Base-by-base conservation (phyloP, 2,329 filamentous ascomycete genomes). In the Aureobasidium pullulans region DNA sequence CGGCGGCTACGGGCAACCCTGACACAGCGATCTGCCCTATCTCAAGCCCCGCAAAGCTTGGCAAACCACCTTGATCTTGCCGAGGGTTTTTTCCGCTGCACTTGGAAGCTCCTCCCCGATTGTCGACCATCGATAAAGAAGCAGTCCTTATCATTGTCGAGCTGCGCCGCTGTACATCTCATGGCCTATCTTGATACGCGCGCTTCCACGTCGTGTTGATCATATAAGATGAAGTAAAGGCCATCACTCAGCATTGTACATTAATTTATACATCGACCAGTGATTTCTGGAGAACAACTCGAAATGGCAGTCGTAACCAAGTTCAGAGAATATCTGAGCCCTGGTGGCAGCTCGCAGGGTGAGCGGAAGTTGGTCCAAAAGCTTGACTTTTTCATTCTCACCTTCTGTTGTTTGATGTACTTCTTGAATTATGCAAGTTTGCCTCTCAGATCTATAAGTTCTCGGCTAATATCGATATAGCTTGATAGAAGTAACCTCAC, bases 401-500 rank as follows among this genome's bases (percentile, higher is more conserved):
- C 70, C 0, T 74, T 73, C 60, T 73, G 73, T 39, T 75, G 72
- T 62, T 57, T 75, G 16, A 72, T 72, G 69, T 75, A 73, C 64
- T 73, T 61, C 16, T 53, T 61, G 47, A 61, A 61, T 28, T 69
- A 57, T 58, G 60, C 40, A 46, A 36, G 60, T 49, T 42, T 23
- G 3, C 37, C n/a, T 16, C 7, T 5, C 10, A 19, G 2, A n/a
- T 56, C 7, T 3, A 28, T 36, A 15, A 8, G 13, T 23, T 8
- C 19, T 47, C 7, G 13, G 28, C 29, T 56, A 37, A 60, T 31
- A n/a, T 37, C 6, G 15, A 31, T 64, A 62, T 42, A 69, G 70
- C 74, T 82, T 23, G 80, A 82, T 65, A 74, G 78, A 23, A 75
- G 77, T 3, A 81, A 81, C 63, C 67, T 83, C 1, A 74, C 74